phyloP scores from a whole-genome alignment of 495 filamentous ascomycete genomes.

The Hypoxylon fuscum region DNA sequence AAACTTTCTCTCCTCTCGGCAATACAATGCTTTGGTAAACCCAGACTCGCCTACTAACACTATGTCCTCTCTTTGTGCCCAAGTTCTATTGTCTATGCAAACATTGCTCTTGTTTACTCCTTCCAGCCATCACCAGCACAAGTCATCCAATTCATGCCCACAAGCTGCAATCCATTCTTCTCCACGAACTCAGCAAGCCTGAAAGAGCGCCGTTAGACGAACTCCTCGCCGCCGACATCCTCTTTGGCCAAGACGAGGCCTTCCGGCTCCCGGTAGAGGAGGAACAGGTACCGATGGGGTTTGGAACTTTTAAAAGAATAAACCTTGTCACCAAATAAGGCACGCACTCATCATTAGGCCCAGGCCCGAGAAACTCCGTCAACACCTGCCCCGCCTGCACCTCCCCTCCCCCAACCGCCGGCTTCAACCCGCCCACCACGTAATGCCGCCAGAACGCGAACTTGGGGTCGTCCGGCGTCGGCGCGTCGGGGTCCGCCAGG shows the following conservation, averaged over 20 bases:
- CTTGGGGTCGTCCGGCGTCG: conserved; percentile 44
- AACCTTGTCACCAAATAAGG: too few species aligned
- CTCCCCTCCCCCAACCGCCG: conserved; percentile 2
- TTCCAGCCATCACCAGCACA: conserved; percentile 42
- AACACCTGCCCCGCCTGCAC: too few species aligned
- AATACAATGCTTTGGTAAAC: too few species aligned
- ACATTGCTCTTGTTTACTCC: conserved; percentile 19
- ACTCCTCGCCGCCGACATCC: conserved; percentile 44
- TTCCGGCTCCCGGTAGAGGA: conserved; percentile 39
- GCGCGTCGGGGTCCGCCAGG: conserved; percentile 42
- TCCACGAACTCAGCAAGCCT: conserved; percentile 33
- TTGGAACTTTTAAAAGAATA: conserved; percentile 42
- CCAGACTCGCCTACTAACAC: too few species aligned
- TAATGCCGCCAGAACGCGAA: conserved; percentile 46
- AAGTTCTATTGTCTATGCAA: too few species aligned
- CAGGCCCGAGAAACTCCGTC: conserved; percentile 42
- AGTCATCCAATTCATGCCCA: conserved; percentile 42
- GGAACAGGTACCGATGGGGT: conserved; percentile 42
- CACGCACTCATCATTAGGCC: conserved; percentile 42
- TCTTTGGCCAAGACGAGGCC: conserved; percentile 19
- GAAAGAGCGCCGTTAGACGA: conserved; percentile 40
- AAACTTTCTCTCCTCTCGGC: too few species aligned
- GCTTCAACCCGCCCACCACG: conserved; percentile 34
- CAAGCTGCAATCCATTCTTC: conserved; percentile 35
- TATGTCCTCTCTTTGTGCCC: too few species aligned